Conservation (phyloP, 1,139 yeast genomes). For the Yamadazyma blattariae region DNA sequence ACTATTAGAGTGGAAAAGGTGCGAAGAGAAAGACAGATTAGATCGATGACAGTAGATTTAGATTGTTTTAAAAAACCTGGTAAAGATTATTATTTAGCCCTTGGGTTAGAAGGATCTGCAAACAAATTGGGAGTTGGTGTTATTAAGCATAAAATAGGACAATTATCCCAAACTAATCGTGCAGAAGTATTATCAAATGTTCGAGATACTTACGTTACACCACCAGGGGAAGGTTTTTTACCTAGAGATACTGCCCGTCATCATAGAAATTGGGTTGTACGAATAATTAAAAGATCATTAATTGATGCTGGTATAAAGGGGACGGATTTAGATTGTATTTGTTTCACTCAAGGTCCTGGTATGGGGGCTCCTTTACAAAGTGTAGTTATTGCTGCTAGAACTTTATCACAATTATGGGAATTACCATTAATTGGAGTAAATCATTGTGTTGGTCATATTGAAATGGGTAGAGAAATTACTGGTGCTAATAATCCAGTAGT, state of each 20-base stretch:
- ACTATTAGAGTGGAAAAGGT: too few relatives aligned
- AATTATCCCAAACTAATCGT: constrained; percentile 48
- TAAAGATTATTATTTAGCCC: constrained; percentile 58
- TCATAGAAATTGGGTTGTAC: constrained; percentile 92
- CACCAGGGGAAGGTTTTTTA: constrained; percentile 96
- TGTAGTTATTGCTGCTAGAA: constrained; percentile 89
- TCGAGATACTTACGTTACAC: constrained; percentile 91
- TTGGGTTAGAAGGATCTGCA: constrained; percentile 96
- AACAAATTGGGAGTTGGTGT: constrained; percentile 94
- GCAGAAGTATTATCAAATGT: constrained; percentile 82
- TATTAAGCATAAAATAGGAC: constrained; percentile 65
- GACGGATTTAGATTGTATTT: constrained; percentile 77
- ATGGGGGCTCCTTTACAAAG: constrained; percentile 98
- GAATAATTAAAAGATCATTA: constrained; percentile 68
- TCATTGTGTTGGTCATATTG: constrained; percentile 97
- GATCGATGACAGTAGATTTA: constrained; percentile 31
- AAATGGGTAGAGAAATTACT: constrained; percentile 98
- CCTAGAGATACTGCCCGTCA: constrained; percentile 97
- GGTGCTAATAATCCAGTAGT: constrained; percentile 96
- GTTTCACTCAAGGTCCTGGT: constrained; percentile 98
- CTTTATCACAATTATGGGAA: constrained; percentile 75
- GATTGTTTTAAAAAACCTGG: constrained; percentile 42
- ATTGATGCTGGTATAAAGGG: constrained; percentile 57
- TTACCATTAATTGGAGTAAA: constrained; percentile 92
- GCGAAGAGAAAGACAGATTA: too few relatives aligned